phyloP scores from a whole-genome alignment of 2,329 filamentous ascomycete genomes.

The Raffaelea albimanens region DNA sequence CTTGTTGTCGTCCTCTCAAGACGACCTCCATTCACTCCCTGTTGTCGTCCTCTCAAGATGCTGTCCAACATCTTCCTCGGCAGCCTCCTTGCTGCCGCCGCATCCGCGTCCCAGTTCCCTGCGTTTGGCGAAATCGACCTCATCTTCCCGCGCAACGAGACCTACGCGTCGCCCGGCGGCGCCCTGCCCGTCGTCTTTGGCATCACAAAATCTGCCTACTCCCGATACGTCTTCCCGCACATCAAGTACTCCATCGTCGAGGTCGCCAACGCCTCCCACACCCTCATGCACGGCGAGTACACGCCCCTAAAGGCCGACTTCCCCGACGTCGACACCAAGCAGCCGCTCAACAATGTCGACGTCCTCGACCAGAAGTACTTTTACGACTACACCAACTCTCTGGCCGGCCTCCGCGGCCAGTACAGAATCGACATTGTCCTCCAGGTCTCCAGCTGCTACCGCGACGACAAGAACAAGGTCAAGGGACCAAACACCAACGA shows the following conservation, averaged over 20 bases:
- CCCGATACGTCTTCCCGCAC: not conserved
- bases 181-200: not conserved
- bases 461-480: not conserved
- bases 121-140: conserved; percentile 7
- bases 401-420: not conserved
- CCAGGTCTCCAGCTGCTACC: not conserved
- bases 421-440: not conserved
- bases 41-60: no score
- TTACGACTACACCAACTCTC: not conserved
- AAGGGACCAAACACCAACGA: not conserved
- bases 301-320: not conserved
- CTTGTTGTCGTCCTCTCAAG: no score
- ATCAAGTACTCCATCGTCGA: not conserved
- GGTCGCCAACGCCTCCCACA: not conserved
- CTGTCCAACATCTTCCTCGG: no score
- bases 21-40: no score
- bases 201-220: not conserved
- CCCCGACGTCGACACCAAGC: not conserved
- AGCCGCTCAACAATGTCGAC: not conserved
- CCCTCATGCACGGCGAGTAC: not conserved
- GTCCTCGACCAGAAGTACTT: not conserved
- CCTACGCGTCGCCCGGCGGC: not conserved
- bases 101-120: no score
- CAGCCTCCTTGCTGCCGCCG: no score
- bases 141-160: conserved; percentile 11